Evolutionary conservation across 805 yeast species (phyloP).

Genomic region (Saccharomycopsis fodiens): DNA sequence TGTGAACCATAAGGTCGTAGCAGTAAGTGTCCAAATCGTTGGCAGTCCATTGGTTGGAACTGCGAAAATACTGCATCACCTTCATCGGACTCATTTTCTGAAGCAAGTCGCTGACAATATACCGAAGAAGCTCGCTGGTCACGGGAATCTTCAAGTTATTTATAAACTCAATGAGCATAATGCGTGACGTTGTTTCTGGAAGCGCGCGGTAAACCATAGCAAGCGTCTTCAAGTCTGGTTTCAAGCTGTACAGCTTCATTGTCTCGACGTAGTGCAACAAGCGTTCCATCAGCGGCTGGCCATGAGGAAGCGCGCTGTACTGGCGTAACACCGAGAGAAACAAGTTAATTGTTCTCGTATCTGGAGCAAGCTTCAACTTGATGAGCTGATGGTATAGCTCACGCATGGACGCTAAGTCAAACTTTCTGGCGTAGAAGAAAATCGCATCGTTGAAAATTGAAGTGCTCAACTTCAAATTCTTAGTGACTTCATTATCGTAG

Average conservation of each 20-base stretch:
- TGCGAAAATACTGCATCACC: conserved; percentile 23
- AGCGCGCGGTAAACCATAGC: conserved; percentile 28
- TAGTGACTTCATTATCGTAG: conserved; percentile 30
- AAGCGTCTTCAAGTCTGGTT: conserved; percentile 35
- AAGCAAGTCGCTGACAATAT: conserved; percentile 24
- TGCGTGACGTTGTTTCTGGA: conserved; percentile 29
- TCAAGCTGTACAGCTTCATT: conserved; percentile 20
- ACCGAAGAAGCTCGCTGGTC: conserved; percentile 25
- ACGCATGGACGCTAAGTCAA: conserved; percentile 35
- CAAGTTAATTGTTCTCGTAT: conserved; percentile 33
- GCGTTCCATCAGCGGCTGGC: conserved; percentile 20
- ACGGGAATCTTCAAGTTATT: conserved; percentile 27
- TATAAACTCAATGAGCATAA: conserved; percentile 28
- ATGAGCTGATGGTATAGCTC: conserved; percentile 36
- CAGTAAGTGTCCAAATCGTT: conserved; percentile 9
- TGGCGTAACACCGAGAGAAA: conserved; percentile 28
- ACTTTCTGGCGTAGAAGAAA: conserved; percentile 30
- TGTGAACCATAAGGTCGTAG: conserved; percentile 25
- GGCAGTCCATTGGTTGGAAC: conserved; percentile 7
- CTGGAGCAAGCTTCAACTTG: conserved; percentile 27
- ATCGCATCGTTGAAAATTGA: conserved; percentile 32
- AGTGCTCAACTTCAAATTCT: conserved; percentile 25
- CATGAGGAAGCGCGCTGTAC: conserved; percentile 26
- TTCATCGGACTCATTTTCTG: conserved; percentile 21
- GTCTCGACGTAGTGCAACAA: conserved; percentile 2